phyloP scores from a whole-genome alignment of 1,139 yeast species.

The Hemisphaericaspora xylanilytica region DNA sequence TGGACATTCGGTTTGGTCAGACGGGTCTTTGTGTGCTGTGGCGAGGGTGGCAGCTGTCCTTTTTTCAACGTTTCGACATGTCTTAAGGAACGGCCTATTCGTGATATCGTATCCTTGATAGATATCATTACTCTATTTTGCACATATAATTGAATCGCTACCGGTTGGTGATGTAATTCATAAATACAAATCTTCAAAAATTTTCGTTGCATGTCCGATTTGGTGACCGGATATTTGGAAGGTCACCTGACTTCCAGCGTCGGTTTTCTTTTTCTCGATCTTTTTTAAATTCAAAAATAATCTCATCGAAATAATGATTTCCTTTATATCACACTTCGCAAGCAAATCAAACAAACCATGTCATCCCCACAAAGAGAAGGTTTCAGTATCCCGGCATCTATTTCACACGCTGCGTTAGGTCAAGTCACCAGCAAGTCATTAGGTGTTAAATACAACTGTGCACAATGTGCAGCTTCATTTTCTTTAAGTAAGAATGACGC shows the following conservation, averaged over 20 bases:
- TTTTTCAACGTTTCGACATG: slow-evolving; percentile 9
- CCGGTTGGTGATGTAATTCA: background rate
- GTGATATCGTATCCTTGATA: slow-evolving; percentile 17
- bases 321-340: background rate
- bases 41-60: background rate
- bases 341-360: slow-evolving; percentile 32
- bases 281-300: background rate
- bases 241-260: background rate
- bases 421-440: slow-evolving; percentile 64
- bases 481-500: slow-evolving; percentile 92
- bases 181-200: background rate
- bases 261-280: too few relatives aligned
- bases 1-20: background rate
- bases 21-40: background rate
- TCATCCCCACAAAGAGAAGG: slow-evolving; percentile 80
- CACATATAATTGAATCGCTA: background rate
- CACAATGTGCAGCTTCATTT: slow-evolving; percentile 90
- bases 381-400: slow-evolving; percentile 80
- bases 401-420: slow-evolving; percentile 62
- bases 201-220: background rate
- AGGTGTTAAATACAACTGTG: slow-evolving; percentile 92
- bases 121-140: slow-evolving; percentile 12
- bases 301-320: slow-evolving; percentile 1
- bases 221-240: background rate
- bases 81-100: slow-evolving; percentile 18